A percentile compares a stretch with the other conserved stretches of the same genome.
phyloP scores from a whole-genome alignment of 495 filamentous ascomycete species.

The Penicillium flavigenum region DNA sequence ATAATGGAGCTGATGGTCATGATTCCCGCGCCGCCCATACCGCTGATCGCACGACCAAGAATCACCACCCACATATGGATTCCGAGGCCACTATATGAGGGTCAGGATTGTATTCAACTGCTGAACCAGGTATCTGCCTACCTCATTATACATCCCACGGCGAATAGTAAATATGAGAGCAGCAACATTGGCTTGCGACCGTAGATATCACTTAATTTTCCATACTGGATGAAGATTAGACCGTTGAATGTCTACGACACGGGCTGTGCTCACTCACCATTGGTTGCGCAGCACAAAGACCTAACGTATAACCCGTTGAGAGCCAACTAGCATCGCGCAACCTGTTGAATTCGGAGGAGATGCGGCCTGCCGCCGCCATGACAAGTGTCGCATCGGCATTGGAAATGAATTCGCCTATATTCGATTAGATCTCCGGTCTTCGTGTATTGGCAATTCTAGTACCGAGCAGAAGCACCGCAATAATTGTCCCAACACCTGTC shows the following conservation, averaged over 20 bases:
- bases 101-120: conserved; percentile 2
- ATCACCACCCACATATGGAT: conserved; percentile 53
- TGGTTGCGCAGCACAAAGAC: conserved; percentile 58
- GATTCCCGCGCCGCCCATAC: conserved; percentile 59
- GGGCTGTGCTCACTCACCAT: conserved; percentile 34
- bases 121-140: conserved; percentile 5
- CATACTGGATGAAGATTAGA: conserved; percentile 30
- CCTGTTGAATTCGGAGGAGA: conserved; percentile 66
- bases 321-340: conserved; percentile 63
- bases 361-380: conserved; percentile 58
- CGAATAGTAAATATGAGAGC: conserved; percentile 44
- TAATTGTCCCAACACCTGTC: conserved; percentile 32
- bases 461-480: conserved; percentile 41
- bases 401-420: conserved; percentile 61
- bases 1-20: conserved; percentile 56
- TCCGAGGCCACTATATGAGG: conserved; percentile 46
- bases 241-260: neutral
- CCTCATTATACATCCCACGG: conserved; percentile 43
- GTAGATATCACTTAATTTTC: conserved; percentile 50
- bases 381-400: conserved; percentile 63
- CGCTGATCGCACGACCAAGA: conserved; percentile 57
- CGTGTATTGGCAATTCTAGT: neutral
- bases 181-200: conserved; percentile 44
- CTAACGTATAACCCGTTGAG: conserved; percentile 62
- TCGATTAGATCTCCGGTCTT: conserved; percentile 1